phyloP scores from a whole-genome alignment of 208 protist genomes.

The Wallacemonas sp. region DNA sequence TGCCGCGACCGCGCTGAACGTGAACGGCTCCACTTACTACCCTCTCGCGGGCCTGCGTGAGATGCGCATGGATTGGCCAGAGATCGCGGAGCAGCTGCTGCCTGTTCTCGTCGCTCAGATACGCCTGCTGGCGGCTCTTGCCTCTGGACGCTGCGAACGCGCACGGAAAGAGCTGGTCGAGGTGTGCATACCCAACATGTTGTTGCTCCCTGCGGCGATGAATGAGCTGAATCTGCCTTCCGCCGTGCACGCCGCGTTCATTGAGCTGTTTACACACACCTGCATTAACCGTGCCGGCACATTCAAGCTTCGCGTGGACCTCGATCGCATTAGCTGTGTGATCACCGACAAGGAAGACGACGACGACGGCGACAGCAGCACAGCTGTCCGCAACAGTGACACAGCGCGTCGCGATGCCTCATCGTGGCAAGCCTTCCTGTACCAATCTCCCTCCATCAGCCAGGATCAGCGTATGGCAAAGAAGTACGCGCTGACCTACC shows the following conservation, averaged over 20 bases:
- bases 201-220: conserved; percentile 3
- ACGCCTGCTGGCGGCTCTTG: conserved; percentile 26
- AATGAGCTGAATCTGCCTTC: conserved; percentile 12
- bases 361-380: neutral
- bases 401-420: too few species aligned
- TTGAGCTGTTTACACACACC: conserved; percentile 29
- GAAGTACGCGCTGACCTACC: too few species aligned
- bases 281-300: conserved; percentile 16
- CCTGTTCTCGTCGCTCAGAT: conserved; percentile 30
- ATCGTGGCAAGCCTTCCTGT: too few species aligned
- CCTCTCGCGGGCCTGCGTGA: conserved; percentile 22
- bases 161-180: conserved; percentile 22
- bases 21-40: conserved; percentile 18
- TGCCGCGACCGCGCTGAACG: conserved; percentile 15
- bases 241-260: conserved; percentile 26
- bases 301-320: conserved; percentile 16
- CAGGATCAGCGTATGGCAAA: too few species aligned
- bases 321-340: conserved; percentile 28
- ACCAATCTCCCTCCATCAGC: too few species aligned
- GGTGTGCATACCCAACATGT: conserved; percentile 21
- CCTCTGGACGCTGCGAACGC: conserved; percentile 12
- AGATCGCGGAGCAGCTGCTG: conserved; percentile 25
- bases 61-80: conserved; percentile 23
- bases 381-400: too few species aligned
- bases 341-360: neutral